A percentile compares a stretch with the other conserved stretches of the same genome.
Conservation (phyloP, 2,329 filamentous ascomycete genomes). For the Emericellopsis cladophorae region DNA sequence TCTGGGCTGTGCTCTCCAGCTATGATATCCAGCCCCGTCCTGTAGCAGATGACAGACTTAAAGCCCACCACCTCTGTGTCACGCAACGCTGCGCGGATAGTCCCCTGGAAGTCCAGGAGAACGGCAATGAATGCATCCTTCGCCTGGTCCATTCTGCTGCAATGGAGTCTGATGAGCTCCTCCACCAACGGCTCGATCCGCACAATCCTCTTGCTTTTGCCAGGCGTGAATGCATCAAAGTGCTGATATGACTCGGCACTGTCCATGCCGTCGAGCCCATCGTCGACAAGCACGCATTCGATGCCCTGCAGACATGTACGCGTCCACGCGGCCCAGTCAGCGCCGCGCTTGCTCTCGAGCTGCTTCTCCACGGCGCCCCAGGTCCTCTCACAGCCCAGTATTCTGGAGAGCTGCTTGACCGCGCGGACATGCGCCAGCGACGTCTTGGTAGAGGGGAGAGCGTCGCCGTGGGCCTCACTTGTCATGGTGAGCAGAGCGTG, state of each 20-base stretch:
- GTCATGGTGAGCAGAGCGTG: constrained; percentile 47
- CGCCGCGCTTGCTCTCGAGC: constrained; percentile 23
- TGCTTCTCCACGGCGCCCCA: constrained; percentile 41
- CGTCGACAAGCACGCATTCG: constrained; percentile 66
- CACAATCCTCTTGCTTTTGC: constrained; percentile 59
- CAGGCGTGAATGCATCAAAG: constrained; percentile 53
- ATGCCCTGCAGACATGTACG: constrained; percentile 57
- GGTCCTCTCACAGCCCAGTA: constrained; percentile 51
- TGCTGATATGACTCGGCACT: constrained; percentile 46
- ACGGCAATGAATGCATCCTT: constrained; percentile 17
- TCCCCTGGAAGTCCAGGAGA: constrained; percentile 19
- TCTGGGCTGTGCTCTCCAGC: constrained; percentile 12
- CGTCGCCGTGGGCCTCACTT: constrained; percentile 59
- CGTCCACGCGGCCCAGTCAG: constrained; percentile 43
- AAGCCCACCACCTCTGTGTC: constrained; percentile 57
- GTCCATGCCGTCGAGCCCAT: constrained; percentile 48
- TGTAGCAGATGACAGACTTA: constrained; percentile 75
- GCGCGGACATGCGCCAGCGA: constrained; percentile 60
- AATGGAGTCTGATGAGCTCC: constrained; percentile 38
- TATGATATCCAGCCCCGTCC: constrained; percentile 54
- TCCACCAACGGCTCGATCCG: constrained; percentile 64
- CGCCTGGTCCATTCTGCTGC: constrained; percentile 14
- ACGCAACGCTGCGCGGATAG: constrained; percentile 42
- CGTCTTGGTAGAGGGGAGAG: constrained; percentile 46
- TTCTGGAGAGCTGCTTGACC: constrained; percentile 50